These are phyloP conservation scores for Anthostomella pinea DNA, from an alignment of 2,329 filamentous ascomycete species.

Conservation along the genomic window DNA sequence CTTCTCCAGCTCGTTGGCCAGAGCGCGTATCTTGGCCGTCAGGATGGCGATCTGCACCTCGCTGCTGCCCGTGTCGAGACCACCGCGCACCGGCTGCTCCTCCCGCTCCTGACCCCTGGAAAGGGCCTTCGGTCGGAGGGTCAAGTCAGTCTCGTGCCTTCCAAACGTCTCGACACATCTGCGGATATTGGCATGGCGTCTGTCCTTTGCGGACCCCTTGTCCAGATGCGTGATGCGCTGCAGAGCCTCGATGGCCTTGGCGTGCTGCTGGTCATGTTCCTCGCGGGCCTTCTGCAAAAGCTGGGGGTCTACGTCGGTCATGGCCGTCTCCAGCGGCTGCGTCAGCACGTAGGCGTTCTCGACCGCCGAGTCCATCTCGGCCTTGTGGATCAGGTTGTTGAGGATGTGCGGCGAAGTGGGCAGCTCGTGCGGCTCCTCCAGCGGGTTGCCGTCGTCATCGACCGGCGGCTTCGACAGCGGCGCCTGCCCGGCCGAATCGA, in stretches of 20 bases:
- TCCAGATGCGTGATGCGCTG: conserved; percentile 73
- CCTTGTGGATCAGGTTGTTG: conserved; percentile 71
- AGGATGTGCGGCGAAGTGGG: conserved; percentile 54
- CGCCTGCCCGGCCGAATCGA: conserved; percentile 62
- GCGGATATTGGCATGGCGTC: conserved; percentile 76
- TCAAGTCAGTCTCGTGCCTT: conserved; percentile 79
- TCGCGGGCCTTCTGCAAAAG: conserved; percentile 33
- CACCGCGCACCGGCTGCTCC: conserved; percentile 58
- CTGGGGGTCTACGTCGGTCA: conserved; percentile 38
- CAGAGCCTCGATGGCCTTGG: conserved; percentile 71
- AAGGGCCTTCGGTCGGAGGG: conserved; percentile 61
- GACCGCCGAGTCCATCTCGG: conserved; percentile 66
- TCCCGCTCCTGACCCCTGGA: conserved; percentile 40
- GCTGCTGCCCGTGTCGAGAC: conserved; percentile 88
- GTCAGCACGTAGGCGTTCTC: conserved; percentile 67
- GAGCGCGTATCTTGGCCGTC: conserved; percentile 84
- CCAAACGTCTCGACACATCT: conserved; percentile 87
- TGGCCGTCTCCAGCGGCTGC: conserved; percentile 45
- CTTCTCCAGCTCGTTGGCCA: conserved; percentile 69
- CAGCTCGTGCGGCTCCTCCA: conserved; percentile 39
- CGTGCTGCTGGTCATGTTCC: conserved; percentile 55
- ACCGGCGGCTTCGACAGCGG: conserved; percentile 33
- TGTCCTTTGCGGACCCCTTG: conserved; percentile 76
- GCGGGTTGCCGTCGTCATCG: conserved; percentile 41
- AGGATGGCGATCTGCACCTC: conserved; percentile 98